A percentile compares a stretch with the other conserved stretches of the same genome.
Conservation (phyloP, 1,139 yeast genomes). For the Geotrichum cucujoidarum region DNA sequence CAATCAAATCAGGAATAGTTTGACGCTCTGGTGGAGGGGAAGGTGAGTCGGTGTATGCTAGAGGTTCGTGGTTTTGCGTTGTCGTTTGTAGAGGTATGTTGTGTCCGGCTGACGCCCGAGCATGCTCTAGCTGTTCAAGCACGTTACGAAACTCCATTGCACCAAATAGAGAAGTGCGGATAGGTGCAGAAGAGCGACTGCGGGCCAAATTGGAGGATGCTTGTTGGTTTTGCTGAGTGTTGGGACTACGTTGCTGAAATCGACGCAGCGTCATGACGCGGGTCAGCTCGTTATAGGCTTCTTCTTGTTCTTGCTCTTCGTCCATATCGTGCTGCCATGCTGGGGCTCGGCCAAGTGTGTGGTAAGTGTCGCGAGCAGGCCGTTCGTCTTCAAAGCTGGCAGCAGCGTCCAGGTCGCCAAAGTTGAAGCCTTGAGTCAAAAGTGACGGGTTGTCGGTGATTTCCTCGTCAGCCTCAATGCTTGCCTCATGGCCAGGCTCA, state of each 20-base stretch:
- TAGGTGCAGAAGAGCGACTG: conserved; percentile 25
- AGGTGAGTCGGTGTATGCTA: not conserved
- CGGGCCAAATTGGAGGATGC: conserved; percentile 6
- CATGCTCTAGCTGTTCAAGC: conserved; percentile 24
- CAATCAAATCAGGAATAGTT: conserved; percentile 21
- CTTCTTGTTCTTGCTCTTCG: conserved; percentile 28
- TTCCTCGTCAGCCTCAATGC: conserved; percentile 27
- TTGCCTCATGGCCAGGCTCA: conserved; percentile 28
- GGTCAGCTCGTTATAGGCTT: conserved; percentile 29
- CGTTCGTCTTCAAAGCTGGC: not conserved
- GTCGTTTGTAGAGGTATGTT: conserved; percentile 15
- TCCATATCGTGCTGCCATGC: conserved; percentile 19
- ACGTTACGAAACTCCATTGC: conserved; percentile 41
- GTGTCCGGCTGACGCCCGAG: conserved; percentile 16
- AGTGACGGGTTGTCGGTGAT: conserved; percentile 20
- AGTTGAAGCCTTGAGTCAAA: conserved; percentile 24
- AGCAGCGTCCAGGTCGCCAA: conserved; percentile 18
- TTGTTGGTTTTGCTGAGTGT: conserved; percentile 7
- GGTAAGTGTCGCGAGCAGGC: not conserved
- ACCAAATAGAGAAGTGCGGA: conserved; percentile 43
- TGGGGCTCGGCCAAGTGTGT: conserved; percentile 1
- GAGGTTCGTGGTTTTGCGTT: not conserved
- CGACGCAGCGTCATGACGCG: conserved; percentile 30
- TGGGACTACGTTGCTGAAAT: conserved; percentile 6
- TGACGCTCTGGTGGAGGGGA: not conserved